Base-by-base conservation (phyloP, 257 asterid genomes). In the Nicotiana otophora region DNA sequence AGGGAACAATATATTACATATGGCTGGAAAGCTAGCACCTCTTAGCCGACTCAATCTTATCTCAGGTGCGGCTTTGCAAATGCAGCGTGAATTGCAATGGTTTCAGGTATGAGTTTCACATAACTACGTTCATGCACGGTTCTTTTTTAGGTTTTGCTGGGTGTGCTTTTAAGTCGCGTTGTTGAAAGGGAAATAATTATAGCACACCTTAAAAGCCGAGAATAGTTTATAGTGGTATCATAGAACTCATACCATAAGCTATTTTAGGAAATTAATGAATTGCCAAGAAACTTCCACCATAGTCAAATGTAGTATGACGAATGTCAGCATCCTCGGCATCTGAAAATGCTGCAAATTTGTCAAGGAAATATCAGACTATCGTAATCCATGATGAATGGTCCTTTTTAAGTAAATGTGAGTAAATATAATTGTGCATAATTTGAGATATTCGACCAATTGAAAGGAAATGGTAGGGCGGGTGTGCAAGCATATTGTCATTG, bases 21-120 rank as follows among this genome's bases (percentile, higher is more conserved):
- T 89, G 85, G 92, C 87, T 11, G 87, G 85, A 5, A 81, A 81
- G 23, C 58, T 74, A 17, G 85, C 85, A 57, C 92, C 91, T 34
- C 77, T 76, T 60, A 42, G 30, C 42, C 64, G 65, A 46, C 77
- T 84, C 58, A 65, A 79, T 5, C 26, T 54, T 42, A 17, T 68
- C 36, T 61, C 83, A 0, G 68, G 78, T 62, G 58, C 81, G 23
- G 84, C 84, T 28, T 61, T 72, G 54, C 84, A 81, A 78, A 75
- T 81, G 74, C 84, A 53, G 33, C 48, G 65, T 31, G 87, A 84
- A 64, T 8, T 84, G 5, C 70, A 74, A 33, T 84, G 87, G 87
- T 84, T 63, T 42, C 54, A 81, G 87, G 87, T 84, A 82, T 30
- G 20, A 30, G 53, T 10, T 57, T 33, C 17, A 46, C 46, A 9